Percentiles rank a stretch among this genome's conserved stretches.
phyloP scores from a whole-genome alignment of 805 yeast species.

The Clavispora carvajalis region DNA sequence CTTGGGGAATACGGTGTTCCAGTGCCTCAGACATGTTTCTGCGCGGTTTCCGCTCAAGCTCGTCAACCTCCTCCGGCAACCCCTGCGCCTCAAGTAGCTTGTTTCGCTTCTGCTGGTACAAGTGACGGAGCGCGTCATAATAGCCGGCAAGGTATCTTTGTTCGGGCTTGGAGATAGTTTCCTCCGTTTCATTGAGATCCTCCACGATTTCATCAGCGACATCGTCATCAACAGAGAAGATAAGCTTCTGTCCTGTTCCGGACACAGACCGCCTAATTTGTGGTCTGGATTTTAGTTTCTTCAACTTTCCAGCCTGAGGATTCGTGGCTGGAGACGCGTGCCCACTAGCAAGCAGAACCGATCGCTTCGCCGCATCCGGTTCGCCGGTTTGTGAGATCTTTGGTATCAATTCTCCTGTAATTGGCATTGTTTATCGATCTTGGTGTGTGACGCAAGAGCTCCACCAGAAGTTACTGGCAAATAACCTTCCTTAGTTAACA shows the following conservation, averaged over 20 bases:
- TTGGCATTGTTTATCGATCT: not conserved
- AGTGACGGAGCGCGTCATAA: slow-evolving; percentile 57
- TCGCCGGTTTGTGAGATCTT: not conserved
- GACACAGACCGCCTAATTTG: slow-evolving; percentile 25
- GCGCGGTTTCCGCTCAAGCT: not conserved
- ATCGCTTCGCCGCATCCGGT: not conserved
- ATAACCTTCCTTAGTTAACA: too few relatives aligned
- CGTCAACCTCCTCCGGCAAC: not conserved
- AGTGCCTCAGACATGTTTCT: not conserved
- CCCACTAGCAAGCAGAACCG: not conserved
- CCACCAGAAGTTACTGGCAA: too few relatives aligned
- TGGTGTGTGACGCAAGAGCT: too few relatives aligned
- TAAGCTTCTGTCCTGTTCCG: slow-evolving; percentile 22
- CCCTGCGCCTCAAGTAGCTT: slow-evolving; percentile 6
- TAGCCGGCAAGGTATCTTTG: slow-evolving; percentile 61
- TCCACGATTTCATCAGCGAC: slow-evolving; percentile 56
- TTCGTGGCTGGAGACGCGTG: slow-evolving; percentile 8
- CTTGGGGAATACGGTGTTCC: not conserved
- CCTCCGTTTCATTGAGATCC: slow-evolving; percentile 48
- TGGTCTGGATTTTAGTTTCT: slow-evolving; percentile 24
- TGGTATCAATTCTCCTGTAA: not conserved
- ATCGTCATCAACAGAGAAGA: slow-evolving; percentile 81
- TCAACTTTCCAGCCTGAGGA: slow-evolving; percentile 10
- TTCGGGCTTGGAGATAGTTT: slow-evolving; percentile 16
- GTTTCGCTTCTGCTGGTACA: slow-evolving; percentile 19